Evolutionary conservation across 768 basidiomycete species (phyloP).

Genomic region (Tricholoma flavovirens): DNA sequence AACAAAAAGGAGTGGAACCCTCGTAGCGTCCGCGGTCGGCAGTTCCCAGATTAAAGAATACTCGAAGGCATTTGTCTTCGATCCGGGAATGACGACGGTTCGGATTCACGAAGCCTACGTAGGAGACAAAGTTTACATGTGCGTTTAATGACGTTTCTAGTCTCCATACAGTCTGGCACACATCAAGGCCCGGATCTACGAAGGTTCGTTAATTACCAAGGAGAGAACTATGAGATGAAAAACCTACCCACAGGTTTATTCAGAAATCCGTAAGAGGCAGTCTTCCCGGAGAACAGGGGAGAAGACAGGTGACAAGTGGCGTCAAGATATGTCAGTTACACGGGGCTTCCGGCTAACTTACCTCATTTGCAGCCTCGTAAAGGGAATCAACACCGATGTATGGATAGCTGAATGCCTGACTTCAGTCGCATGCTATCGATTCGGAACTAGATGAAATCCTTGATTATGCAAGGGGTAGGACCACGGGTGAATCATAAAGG

Average conservation of each 20-base stretch:
- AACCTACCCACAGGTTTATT: constrained; percentile 3
- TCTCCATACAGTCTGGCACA: constrained; percentile 12
- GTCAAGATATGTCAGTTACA: constrained; percentile 37
- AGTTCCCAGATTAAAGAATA: constrained; percentile 10
- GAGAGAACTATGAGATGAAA: constrained; percentile 3
- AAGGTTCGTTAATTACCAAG: constrained; percentile 10
- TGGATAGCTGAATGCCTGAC: constrained; percentile 28
- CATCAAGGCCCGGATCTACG: constrained; percentile 14
- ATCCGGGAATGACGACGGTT: constrained; percentile 4
- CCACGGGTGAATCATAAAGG: constrained; percentile 39
- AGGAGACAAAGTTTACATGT: constrained; percentile 1
- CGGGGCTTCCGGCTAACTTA: constrained; percentile 37
- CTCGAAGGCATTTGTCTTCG: constrained; percentile 5
- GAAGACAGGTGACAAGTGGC: constrained; percentile 39
- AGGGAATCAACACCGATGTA: constrained; percentile 36
- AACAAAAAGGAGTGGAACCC: neutral
- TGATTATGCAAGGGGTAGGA: constrained; percentile 33
- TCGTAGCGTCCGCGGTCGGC: constrained; percentile 4
- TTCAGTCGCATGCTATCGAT: constrained; percentile 31
- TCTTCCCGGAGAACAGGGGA: constrained; percentile 19
- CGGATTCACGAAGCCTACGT: constrained; percentile 1
- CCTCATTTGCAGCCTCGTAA: constrained; percentile 29
- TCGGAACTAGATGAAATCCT: constrained; percentile 29
- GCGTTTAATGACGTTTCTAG: constrained; percentile 2
- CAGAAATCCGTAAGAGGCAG: constrained; percentile 15